Evolutionary conservation across 345 rosid genomes (phyloP), one percentile per base, ranked within the genome.

Genomic region (Salix koriyanagi): DNA sequence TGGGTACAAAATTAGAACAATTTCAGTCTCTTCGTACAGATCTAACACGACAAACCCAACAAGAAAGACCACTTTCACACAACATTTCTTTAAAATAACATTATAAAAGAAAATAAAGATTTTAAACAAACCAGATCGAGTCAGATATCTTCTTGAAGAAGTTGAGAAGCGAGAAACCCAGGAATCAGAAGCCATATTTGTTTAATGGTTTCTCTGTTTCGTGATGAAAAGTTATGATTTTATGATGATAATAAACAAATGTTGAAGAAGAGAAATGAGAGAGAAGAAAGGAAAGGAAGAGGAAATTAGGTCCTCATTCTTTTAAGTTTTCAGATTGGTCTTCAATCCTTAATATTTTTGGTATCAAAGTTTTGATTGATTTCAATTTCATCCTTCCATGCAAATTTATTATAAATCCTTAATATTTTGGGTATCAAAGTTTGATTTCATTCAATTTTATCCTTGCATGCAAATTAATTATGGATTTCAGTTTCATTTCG

Each of bases 1-100:
- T n/a, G n/a, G n/a, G n/a, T n/a, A n/a, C n/a, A n/a, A n/a, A n/a
- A n/a, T n/a, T n/a, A n/a, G n/a, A n/a, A n/a, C n/a, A n/a, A 36
- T 90, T 7, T 88, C 91, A 16, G 78, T 74, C 54, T 88, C 97
- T 23, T 90, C 92, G 32, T 72, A 90, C 85, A 85, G 86, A 88
- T 89, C 91, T 89, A 73, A 48, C 16, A 39, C 26, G 23, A 30
- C 69, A 68, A 21, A 69, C n/a, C 34, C 56, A 60, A 28, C 7
- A 42, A 44, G 32, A 73, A 4, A 4, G 30, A 34, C 16, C 8
- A 44, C 5, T 19, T 4, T 23, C 28, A 23, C 72, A 18, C 23
- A 28, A 5, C 39, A 70, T 9, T 28, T 25, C 52, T 5, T 21
- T 5, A 64, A 76, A 52, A 28, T 39, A 78, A 1, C 25, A 68